phyloP scores from a whole-genome alignment of 306 rosid genomes.

The Potentilla sterilis region DNA sequence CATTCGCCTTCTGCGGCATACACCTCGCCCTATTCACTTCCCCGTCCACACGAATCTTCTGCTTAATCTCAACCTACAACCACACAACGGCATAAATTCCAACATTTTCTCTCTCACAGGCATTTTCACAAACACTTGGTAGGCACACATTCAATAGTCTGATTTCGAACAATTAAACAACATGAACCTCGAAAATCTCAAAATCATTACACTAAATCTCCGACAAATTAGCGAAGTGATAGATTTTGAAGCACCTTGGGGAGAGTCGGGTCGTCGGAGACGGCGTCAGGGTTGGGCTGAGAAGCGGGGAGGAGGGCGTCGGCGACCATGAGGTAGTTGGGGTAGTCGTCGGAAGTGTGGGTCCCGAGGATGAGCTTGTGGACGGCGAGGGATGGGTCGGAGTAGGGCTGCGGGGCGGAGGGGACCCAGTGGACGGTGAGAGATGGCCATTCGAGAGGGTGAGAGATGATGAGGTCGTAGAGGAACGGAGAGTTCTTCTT shows the following conservation, averaged over 20 bases:
- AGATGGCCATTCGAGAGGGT: constrained; percentile 90
- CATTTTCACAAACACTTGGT: constrained; percentile 43
- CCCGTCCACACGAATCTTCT: constrained; percentile 71
- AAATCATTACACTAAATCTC: background rate
- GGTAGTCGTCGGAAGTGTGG: constrained; percentile 63
- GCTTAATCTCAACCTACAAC: constrained; percentile 60
- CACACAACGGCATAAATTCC: background rate
- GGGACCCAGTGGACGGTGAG: constrained; percentile 82
- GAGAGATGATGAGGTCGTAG: constrained; percentile 73
- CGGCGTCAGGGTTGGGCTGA: constrained; percentile 25
- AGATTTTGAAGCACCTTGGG: constrained; percentile 50
- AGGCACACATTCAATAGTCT: background rate
- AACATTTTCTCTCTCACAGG: background rate
- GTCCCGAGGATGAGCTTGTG: constrained; percentile 77
- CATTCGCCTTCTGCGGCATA: constrained; percentile 68
- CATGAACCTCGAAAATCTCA: background rate
- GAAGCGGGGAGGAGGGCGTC: constrained; percentile 58
- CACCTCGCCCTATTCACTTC: constrained; percentile 88
- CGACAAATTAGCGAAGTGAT: background rate
- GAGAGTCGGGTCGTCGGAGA: constrained; percentile 32
- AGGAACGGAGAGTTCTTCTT: constrained; percentile 75
- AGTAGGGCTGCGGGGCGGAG: constrained; percentile 37
- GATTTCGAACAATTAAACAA: background rate
- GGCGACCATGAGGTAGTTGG: constrained; percentile 80
- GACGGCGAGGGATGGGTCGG: constrained; percentile 48